These are phyloP conservation scores for Sechiopsis laciniata DNA, from an alignment of 306 rosid genomes.

Conservation along the genomic window DNA sequence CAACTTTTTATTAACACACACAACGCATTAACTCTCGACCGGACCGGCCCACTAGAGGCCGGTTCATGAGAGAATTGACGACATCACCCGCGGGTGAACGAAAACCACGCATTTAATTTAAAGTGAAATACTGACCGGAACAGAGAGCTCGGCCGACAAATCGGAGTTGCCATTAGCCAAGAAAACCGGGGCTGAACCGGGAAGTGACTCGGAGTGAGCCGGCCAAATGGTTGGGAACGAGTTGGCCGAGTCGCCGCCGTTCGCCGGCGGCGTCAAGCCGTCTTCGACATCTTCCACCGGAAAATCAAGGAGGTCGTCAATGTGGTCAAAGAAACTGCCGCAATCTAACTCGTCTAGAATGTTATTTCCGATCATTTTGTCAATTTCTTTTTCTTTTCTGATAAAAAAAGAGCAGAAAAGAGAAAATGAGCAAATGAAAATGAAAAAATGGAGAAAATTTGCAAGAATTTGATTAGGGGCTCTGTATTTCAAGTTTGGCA, in stretches of 20 bases:
- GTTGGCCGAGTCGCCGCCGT: constrained; percentile 27
- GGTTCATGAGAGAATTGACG: not conserved
- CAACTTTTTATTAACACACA: too few species aligned
- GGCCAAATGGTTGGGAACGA: constrained; percentile 61
- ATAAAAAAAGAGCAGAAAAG: too few species aligned
- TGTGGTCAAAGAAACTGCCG: constrained; percentile 89
- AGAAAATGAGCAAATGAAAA: constrained; percentile 9
- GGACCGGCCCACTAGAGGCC: not conserved
- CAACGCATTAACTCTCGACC: not conserved
- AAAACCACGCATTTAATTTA: not conserved
- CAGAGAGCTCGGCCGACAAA: constrained; percentile 87
- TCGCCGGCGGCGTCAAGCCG: constrained; percentile 33
- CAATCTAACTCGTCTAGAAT: constrained; percentile 83
- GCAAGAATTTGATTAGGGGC: not conserved
- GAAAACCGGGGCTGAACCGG: constrained; percentile 57
- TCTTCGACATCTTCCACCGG: constrained; percentile 59
- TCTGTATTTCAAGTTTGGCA: constrained; percentile 11
- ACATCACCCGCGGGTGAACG: not conserved
- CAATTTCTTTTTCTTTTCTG: not conserved
- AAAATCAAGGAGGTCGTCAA: constrained; percentile 87
- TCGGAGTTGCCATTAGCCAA: constrained; percentile 59
- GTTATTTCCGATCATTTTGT: constrained; percentile 64
- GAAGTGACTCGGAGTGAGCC: constrained; percentile 42
- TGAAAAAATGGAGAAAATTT: not conserved
- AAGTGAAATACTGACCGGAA: constrained; percentile 59